Evolutionary conservation across 2,329 filamentous ascomycete genomes (phyloP), one percentile per base, ranked within the genome.

Genomic region (Xylaria polymorpha): DNA sequence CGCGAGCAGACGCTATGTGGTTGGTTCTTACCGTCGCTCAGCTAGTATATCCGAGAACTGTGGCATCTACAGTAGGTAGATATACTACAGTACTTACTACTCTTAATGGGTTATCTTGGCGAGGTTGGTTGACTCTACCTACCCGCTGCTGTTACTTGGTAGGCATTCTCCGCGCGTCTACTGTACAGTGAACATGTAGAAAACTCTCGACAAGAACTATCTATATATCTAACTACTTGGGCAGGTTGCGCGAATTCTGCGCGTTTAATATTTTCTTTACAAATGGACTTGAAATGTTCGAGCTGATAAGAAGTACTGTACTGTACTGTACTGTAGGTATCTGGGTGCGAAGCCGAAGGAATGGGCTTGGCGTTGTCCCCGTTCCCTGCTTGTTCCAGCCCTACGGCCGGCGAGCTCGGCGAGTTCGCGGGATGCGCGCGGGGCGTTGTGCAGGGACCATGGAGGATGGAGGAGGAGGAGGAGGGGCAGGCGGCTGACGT

Each of bases 331-430:
- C n/a, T n/a, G n/a, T n/a, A 37, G 8, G 10, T 9, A 7, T 22
- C 32, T 29, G 44, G 57, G 43, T 48, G 48, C 22, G n/a, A 18
- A 25, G 43, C 29, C 25, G 43, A 61, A 44, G 25, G 61, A 32
- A 32, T 25, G 50, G 51, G 51, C 61, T 64, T 64, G 61, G 61
- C 39, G 56, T 59, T 2, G 2, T 2, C 25, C 8, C 29, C 9
- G n/a, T 53, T 37, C 39, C 61, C 50, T 41, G 37, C 43, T 53
- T 48, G 57, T 66, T 68, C 66, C 67, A 69, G 67, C 67, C 67
- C 67, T 69, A 69, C 59, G 63, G 22, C 63, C 58, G 56, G 58
- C 63, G 32, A 25, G 53, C 43, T 51, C 55, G 37, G 35, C n/a
- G n/a, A 57, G 37, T 64, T 58, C 18, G 22, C 41, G 32, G 32